Conservation (phyloP, 1,139 yeast genomes). For the Meyerozyma carpophila region DNA sequence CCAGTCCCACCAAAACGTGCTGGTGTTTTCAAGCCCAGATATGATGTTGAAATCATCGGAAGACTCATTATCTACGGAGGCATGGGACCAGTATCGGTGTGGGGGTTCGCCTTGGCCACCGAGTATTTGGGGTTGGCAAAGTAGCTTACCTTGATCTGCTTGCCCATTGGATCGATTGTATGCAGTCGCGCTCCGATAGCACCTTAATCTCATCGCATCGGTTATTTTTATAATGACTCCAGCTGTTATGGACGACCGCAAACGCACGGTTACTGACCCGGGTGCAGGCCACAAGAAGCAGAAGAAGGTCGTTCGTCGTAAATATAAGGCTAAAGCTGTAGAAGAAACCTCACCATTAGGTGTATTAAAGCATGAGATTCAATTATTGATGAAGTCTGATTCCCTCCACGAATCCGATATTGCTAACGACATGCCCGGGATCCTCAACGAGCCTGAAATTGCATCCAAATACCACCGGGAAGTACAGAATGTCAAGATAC, state of each 20-base stretch:
- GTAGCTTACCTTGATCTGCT: not conserved
- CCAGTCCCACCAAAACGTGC: slow-evolving; percentile 13
- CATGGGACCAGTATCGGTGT: slow-evolving; percentile 44
- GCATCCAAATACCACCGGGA: slow-evolving; percentile 54
- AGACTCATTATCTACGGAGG: slow-evolving; percentile 74
- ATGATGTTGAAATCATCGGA: slow-evolving; percentile 71
- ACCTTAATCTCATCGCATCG: not conserved
- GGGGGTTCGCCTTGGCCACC: slow-evolving; percentile 34
- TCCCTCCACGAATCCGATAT: slow-evolving; percentile 43
- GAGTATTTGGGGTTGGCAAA: slow-evolving; percentile 9
- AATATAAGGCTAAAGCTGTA: slow-evolving; percentile 53
- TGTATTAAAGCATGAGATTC: slow-evolving; percentile 69
- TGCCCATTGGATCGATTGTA: not conserved
- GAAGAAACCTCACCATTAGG: slow-evolving; percentile 84
- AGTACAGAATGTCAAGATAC: slow-evolving; percentile 53
- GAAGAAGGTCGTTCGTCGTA: slow-evolving; percentile 22
- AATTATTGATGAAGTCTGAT: slow-evolving; percentile 44
- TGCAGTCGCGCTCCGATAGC: not conserved
- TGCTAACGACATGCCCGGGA: slow-evolving; percentile 56
- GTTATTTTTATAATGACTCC: not conserved
- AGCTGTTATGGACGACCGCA: not conserved
- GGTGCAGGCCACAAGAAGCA: slow-evolving; percentile 19
- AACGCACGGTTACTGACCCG: not conserved
- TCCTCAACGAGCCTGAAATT: slow-evolving; percentile 55
- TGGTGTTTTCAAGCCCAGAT: slow-evolving; percentile 49